Base-by-base conservation (phyloP, 164 flowering plant species). In the Magnolia sinica region DNA sequence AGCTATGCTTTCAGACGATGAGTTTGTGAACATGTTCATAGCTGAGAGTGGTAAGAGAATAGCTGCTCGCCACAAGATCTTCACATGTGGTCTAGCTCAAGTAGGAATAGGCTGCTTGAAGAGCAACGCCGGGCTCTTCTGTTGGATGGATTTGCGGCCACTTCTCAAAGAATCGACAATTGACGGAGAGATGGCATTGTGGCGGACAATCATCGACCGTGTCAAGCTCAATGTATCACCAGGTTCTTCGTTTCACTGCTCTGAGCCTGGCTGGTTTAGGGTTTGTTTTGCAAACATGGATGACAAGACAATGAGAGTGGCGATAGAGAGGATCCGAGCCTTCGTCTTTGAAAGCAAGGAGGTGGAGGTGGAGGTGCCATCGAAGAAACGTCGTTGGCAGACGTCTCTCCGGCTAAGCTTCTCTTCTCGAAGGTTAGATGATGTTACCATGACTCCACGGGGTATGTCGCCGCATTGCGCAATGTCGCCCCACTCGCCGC, bases 141-240 rank as follows among this genome's bases (percentile, higher is more conserved):
- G 87, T 11, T 96, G 99, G 99, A 92, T 96, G 95, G 95, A 96
- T 73, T 78, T 94, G 73, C 76, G 87, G n/a, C 51, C 68, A 16
- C 86, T 94, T 6, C 86, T 96, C 2, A 82, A 87, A 71, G 90
- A 87, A 18, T 75, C 85, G 7, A 91, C 94, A 0, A 71, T 81
- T 1, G 91, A 91, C 27, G 94, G 84, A 1, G 99, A 96, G 82
- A 73, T 87, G 83, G 83, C 22, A 5, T 73, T 96, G 10, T 94
- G 98, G 99, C 74, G 82, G 2, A 80, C 84, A 49, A 89, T 96
- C 4, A 80, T 96, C 24, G 23, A 90, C 14, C 88, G 91, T 0
- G 93, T 91, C 0, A 94, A 92, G 89, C 89, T 96, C 22, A 96
- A 96, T 68, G 92, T 96, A 0, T 96, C 99, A 5, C 98, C 99